Percentiles rank a stretch among this genome's conserved stretches.
phyloP scores from a whole-genome alignment of 2,329 filamentous ascomycete genomes.

The Ophiocordyceps polyrhachis-furcata region DNA sequence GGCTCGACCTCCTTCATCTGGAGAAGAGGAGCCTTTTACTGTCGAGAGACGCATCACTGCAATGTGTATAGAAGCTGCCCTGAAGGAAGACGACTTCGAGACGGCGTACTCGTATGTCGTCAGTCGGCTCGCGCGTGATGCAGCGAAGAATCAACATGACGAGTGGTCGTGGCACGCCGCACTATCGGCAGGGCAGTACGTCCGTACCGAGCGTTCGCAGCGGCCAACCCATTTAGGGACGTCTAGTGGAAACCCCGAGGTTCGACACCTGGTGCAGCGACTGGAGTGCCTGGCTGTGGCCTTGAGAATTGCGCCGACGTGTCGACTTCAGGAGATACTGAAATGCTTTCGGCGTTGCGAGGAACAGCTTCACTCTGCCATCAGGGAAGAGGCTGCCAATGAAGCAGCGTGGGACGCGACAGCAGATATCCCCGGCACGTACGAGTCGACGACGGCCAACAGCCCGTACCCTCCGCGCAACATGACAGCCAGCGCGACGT shows the following conservation, averaged over 20 bases:
- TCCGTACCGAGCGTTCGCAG: conserved; percentile 32
- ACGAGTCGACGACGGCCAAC: conserved; percentile 16
- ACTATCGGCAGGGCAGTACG: conserved; percentile 58
- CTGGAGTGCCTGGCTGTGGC: conserved; percentile 65
- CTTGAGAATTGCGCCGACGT: conserved; percentile 51
- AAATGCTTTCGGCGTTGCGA: conserved; percentile 61
- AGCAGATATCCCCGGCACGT: conserved; percentile 42
- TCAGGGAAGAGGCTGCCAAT: conserved; percentile 46
- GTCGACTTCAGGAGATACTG: conserved; percentile 55
- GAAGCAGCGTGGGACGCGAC: conserved; percentile 54
- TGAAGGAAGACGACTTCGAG: conserved; percentile 65
- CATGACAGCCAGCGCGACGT: conserved; percentile 14
- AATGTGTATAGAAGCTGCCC: conserved; percentile 63
- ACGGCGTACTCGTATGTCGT: conserved; percentile 73
- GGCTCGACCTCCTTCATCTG: not conserved
- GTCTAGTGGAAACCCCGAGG: conserved; percentile 37
- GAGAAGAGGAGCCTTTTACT: conserved; percentile 11
- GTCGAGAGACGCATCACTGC: conserved; percentile 52
- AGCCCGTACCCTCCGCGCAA: conserved; percentile 13
- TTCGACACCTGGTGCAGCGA: conserved; percentile 61
- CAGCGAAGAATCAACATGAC: conserved; percentile 20
- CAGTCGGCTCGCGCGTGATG: conserved; percentile 36
- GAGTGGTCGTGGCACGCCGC: conserved; percentile 66
- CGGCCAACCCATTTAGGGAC: conserved; percentile 42
- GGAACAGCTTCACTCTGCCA: conserved; percentile 50